Base-by-base conservation (phyloP, 2,329 filamentous ascomycete species). In the Capronia americana region DNA sequence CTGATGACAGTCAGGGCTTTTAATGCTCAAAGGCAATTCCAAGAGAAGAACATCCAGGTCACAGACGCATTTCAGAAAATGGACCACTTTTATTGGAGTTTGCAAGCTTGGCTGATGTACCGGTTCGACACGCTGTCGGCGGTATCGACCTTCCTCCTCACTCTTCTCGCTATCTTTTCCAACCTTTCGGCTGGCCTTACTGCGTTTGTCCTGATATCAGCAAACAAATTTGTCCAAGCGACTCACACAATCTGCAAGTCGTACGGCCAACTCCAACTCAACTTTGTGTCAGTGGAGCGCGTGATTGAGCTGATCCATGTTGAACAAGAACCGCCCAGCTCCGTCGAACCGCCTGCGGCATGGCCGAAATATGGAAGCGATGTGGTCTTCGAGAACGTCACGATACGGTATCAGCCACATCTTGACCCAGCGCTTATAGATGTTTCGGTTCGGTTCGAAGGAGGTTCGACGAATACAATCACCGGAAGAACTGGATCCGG, bases 61-160 rank as follows among this genome's bases (percentile, higher is more conserved):
- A 92, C 93, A 0, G 93, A 97, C 74, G 88, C 88, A 20, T 97
- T 97, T 75, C 93, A 97, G 76, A 92, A 92, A 75, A 95, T 96
- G 85, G 93, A 97, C 73, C 93, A 97, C 76, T 96, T 97, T 79
- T 97, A 96, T 79, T 97, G 93, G 90, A 91, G 89, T 65, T 83
- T 96, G 51, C 92, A 96, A 71, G 87, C 88, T 7, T 97, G 93
- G 93, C 83, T 97, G 2, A 88, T 89, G 75, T 92, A 90, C 73
- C 88, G 93, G 12, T 94, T 95, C 63, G 89, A 92, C 71, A 78
- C 82, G 8, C 79, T 93, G 5, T 92, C 92, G 0, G 90, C 90
- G 0, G 75, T 86, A 3, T 92, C 92, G 7, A 92, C 91, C 0
- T 90, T 94, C 65, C 79, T 87, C 0, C 80, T 97, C 59, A 92